Evolutionary conservation across 768 basidiomycete genomes (phyloP), one percentile per base, ranked within the genome.

Genomic region (Amanita muscaria): DNA sequence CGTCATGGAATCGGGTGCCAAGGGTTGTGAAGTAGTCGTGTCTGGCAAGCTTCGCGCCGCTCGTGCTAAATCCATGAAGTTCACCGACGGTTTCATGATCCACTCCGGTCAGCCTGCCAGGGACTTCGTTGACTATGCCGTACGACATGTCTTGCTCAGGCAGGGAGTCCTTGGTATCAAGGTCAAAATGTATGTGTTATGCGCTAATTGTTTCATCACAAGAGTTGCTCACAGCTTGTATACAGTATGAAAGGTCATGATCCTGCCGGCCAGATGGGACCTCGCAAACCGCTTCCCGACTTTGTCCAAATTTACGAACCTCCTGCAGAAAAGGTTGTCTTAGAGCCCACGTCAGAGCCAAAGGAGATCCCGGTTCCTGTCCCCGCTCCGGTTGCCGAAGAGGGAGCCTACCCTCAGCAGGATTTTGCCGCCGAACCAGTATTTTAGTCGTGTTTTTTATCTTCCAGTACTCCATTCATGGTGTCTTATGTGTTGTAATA

Each of bases 141-240:
- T 97, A 57, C 81, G 96, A 55, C 96, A 99, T 74, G 96, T 98
- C 58, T 79, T 98, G 57, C 80, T 99, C 53, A 85, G 88, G 57
- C 96, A 99, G 66, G 96, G 96, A 80, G 96, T 99, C 40, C 79
- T 99, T 51, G 96, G 96, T 61, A 97, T 99, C 79, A 99, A 99
- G 69, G 96, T 99, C 60, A 99, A 98, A 73, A 99, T 98, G 92
- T 93, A 60, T 42, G 67, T 40, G 15, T 9, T 40, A 19, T 31
- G 10, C 12, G 21, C 19, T 6, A 18, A 24, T 30, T 18, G 14
- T 1, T 24, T 9, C 21, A 10, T 25, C 6, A 1, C 47, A 27
- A 19, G 27, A 16, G 21, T 36, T 29, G 49, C 64, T 35, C 57
- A 51, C 18, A 9, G n/a, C n/a, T 34, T 47, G 19, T 19, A 11